phyloP scores from a whole-genome alignment of 768 basidiomycete species.

The Tephrocybe sp. region DNA sequence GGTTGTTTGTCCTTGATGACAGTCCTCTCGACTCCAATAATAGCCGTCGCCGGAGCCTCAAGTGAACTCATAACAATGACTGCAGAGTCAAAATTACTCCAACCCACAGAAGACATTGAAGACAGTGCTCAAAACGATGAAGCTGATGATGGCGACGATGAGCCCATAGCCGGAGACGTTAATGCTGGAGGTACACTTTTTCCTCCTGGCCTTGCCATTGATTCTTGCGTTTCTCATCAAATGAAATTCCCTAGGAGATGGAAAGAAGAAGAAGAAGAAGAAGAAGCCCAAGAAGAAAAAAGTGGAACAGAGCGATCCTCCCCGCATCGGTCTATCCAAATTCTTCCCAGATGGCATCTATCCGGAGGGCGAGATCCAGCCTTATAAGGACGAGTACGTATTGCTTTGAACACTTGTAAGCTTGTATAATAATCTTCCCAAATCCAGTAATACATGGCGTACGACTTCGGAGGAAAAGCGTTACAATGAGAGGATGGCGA shows the following conservation, averaged over 20 bases:
- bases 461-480: constrained; percentile 90
- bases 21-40: neutral
- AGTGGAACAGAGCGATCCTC: constrained; percentile 84
- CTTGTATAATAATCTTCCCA: constrained; percentile 1
- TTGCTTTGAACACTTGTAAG: constrained; percentile 1
- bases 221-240: neutral
- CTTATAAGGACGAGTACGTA: constrained; percentile 89
- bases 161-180: constrained; percentile 13
- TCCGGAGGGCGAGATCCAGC: constrained; percentile 88
- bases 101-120: constrained; percentile 13
- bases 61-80: constrained; percentile 9
- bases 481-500: constrained; percentile 71
- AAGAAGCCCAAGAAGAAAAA: constrained; percentile 90
- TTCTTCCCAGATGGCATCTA: constrained; percentile 84
- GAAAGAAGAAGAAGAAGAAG: constrained; percentile 89
- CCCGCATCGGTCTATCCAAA: constrained; percentile 83
- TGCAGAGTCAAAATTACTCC: constrained; percentile 6
- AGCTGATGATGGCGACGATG: constrained; percentile 23
- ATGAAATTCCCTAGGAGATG: constrained; percentile 39
- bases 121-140: constrained; percentile 13
- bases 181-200: constrained; percentile 16
- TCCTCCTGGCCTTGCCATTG: constrained; percentile 3
- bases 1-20: constrained; percentile 12
- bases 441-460: constrained; percentile 78
- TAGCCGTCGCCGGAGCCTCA: neutral